A percentile compares a stretch with the other conserved stretches of the same genome.
phyloP scores from a whole-genome alignment of 139 green algal genomes.

The Tetradesmus lagerheimii region DNA sequence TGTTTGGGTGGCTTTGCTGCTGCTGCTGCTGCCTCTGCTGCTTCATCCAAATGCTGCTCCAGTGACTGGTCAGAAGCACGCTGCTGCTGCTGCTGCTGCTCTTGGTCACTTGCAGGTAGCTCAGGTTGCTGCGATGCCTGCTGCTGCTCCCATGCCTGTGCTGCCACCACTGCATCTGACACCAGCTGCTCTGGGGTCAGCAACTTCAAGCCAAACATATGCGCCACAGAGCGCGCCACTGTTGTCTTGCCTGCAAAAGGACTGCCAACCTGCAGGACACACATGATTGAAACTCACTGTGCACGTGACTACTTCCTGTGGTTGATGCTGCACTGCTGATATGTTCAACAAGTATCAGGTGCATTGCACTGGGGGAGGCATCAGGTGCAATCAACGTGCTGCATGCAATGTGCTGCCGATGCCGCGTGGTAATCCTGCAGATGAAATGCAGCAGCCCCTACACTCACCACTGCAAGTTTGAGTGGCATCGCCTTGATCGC shows the following conservation, averaged over 20 bases:
- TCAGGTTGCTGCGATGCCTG: conserved; percentile 8
- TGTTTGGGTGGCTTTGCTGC: not conserved
- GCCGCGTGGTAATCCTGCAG: too few species aligned
- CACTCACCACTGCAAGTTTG: conserved; percentile 37
- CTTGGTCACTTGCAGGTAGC: not conserved
- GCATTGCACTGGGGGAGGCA: too few species aligned
- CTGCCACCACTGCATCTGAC: conserved; percentile 54
- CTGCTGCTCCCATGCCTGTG: conserved; percentile 45
- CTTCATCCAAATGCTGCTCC: not conserved
- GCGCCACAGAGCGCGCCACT: conserved; percentile 62
- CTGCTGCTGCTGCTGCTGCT: not conserved
- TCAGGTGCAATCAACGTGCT: too few species aligned
- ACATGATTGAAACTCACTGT: not conserved
- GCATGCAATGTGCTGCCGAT: too few species aligned
- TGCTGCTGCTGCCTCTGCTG: conserved; percentile 7
- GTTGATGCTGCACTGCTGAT: too few species aligned
- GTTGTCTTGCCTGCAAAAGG: conserved; percentile 70
- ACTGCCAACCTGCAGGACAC: conserved; percentile 37
- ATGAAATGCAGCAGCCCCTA: not conserved
- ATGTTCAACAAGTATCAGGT: too few species aligned
- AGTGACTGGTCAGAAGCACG: not conserved
- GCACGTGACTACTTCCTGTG: too few species aligned
- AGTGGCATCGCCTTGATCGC: conserved; percentile 9
- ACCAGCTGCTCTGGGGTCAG: conserved; percentile 61
- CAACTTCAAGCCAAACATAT: conserved; percentile 53